Evolutionary conservation across 305 asterid species (phyloP).

Genomic region (Rubia balearica): DNA sequence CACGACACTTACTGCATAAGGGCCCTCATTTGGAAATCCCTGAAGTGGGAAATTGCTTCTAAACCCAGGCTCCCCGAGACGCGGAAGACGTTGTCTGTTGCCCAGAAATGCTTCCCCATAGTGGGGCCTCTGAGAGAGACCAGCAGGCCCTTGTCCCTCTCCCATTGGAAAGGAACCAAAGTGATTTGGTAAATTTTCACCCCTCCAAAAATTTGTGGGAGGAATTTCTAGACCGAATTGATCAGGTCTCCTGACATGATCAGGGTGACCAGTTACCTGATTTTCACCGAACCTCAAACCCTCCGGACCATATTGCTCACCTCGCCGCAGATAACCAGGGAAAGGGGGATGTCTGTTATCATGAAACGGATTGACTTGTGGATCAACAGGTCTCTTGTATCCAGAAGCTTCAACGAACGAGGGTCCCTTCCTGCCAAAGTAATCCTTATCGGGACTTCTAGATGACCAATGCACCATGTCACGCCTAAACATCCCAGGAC

Average conservation of each 20-base stretch:
- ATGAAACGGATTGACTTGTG: slow-evolving; percentile 42
- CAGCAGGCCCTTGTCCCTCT: slow-evolving; percentile 39
- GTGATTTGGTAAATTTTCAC: slow-evolving; percentile 38
- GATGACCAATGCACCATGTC: slow-evolving; percentile 37
- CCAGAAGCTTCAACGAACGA: slow-evolving; percentile 61
- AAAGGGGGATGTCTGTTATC: slow-evolving; percentile 46
- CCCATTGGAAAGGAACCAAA: slow-evolving; percentile 44
- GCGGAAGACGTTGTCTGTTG: slow-evolving; percentile 39
- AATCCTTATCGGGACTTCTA: slow-evolving; percentile 50
- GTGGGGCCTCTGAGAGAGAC: slow-evolving; percentile 37
- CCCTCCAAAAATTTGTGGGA: slow-evolving; percentile 41
- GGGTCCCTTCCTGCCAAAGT: slow-evolving; percentile 40
- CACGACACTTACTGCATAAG: slow-evolving; percentile 41
- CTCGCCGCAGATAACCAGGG: slow-evolving; percentile 49
- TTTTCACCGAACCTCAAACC: slow-evolving; percentile 54
- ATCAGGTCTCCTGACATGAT: slow-evolving; percentile 37
- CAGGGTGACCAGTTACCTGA: slow-evolving; percentile 36
- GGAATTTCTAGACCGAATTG: slow-evolving; percentile 43
- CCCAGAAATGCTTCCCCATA: slow-evolving; percentile 42
- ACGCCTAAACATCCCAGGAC: slow-evolving; percentile 47
- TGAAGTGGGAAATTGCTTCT: slow-evolving; percentile 51
- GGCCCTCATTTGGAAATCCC: slow-evolving; percentile 43
- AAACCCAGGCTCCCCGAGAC: slow-evolving; percentile 53
- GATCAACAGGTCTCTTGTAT: slow-evolving; percentile 37
- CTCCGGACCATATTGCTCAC: slow-evolving; percentile 46